A percentile compares a stretch with the other conserved stretches of the same genome.
phyloP scores from a whole-genome alignment of 441 rosid genomes.

The Breynia disticha region DNA sequence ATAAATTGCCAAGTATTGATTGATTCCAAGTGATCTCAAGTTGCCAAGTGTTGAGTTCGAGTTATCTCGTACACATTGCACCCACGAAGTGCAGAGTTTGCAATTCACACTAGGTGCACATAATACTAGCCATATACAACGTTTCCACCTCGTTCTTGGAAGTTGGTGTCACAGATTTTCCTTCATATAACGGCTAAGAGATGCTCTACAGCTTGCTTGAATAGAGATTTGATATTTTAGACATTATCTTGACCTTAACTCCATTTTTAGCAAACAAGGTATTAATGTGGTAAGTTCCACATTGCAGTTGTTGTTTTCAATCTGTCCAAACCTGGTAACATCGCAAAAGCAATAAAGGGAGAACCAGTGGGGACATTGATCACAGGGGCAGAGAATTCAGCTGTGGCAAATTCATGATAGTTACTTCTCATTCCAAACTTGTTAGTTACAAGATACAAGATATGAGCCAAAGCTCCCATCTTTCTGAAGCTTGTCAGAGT shows the following conservation, averaged over 20 bases:
- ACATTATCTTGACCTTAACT: too few relatives aligned
- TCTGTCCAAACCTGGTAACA: slow-evolving; percentile 65
- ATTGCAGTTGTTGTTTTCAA: slow-evolving; percentile 81
- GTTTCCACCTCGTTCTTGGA: too few relatives aligned
- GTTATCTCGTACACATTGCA: background rate
- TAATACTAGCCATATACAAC: too few relatives aligned
- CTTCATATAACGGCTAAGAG: too few relatives aligned
- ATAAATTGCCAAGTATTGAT: too few relatives aligned
- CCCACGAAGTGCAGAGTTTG: too few relatives aligned
- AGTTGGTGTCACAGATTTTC: too few relatives aligned
- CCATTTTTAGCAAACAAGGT: too few relatives aligned
- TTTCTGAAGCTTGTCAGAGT: background rate
- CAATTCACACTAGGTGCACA: too few relatives aligned
- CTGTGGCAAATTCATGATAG: slow-evolving; percentile 21
- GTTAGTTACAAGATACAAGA: background rate
- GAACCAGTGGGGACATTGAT: slow-evolving; percentile 83
- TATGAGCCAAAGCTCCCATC: background rate
- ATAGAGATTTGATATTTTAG: too few relatives aligned
- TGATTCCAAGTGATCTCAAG: too few relatives aligned
- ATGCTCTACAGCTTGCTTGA: too few relatives aligned
- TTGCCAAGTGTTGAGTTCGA: background rate
- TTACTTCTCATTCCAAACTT: background rate
- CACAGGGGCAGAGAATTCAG: slow-evolving; percentile 44
- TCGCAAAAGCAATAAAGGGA: slow-evolving; percentile 71
- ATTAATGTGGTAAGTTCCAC: slow-evolving; percentile 1